These are phyloP conservation scores for Penicillium tannophilum DNA, from an alignment of 495 filamentous ascomycete genomes.

Conservation along the genomic window DNA sequence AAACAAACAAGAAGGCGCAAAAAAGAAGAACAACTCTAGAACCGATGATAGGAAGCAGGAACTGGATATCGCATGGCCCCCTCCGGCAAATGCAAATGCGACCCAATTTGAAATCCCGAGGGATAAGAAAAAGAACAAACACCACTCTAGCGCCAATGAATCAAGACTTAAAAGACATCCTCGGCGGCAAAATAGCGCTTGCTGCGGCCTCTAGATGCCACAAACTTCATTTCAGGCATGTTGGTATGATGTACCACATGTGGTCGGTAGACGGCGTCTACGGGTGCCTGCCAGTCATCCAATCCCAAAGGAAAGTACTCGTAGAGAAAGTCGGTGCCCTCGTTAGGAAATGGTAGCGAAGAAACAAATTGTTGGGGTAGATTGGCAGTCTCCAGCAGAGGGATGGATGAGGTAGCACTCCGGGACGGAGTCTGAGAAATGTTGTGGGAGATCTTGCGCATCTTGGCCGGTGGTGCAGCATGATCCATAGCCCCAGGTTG, in stretches of 20 bases:
- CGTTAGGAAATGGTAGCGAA: constrained; percentile 59
- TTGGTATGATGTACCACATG: constrained; percentile 90
- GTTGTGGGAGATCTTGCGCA: constrained; percentile 45
- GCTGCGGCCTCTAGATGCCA: constrained; percentile 66
- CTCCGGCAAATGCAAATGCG: constrained; percentile 29
- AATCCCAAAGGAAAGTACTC: constrained; percentile 89
- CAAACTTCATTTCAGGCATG: constrained; percentile 74
- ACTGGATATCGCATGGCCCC: constrained; percentile 12
- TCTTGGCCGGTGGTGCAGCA: constrained; percentile 41
- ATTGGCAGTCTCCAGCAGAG: constrained; percentile 42
- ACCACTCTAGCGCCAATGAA: constrained; percentile 13
- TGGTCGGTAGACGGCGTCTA: constrained; percentile 89
- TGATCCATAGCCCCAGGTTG: constrained; percentile 26
- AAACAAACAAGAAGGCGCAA: constrained; percentile 3
- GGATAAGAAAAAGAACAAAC: constrained; percentile 10
- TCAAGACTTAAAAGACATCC: constrained; percentile 42
- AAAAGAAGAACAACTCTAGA: constrained; percentile 5
- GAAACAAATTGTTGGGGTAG: constrained; percentile 42
- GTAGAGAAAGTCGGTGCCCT: constrained; percentile 79
- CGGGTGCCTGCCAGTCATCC: constrained; percentile 90
- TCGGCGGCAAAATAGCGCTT: constrained; percentile 84
- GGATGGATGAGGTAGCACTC: constrained; percentile 37
- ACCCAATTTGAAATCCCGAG: constrained; percentile 9
- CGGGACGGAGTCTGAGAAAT: constrained; percentile 36
- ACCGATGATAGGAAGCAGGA: constrained; percentile 1